Evolutionary conservation across 768 basidiomycete species (phyloP).

Genomic region (Sutorius australiensis): DNA sequence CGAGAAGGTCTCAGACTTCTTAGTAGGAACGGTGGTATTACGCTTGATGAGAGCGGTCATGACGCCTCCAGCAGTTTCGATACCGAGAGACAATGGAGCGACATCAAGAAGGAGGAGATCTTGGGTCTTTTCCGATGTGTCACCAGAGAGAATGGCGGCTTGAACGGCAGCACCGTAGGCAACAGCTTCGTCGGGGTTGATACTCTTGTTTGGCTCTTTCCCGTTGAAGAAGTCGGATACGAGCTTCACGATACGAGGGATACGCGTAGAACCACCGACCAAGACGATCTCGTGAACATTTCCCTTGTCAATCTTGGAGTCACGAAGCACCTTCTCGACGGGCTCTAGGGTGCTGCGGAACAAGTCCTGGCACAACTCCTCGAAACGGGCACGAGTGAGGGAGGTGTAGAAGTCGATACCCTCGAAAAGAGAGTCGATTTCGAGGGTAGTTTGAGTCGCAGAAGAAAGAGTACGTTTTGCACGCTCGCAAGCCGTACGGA

Average conservation of each 20-base stretch:
- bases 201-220: conserved; percentile 98
- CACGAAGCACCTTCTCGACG: conserved; percentile 96
- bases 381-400: conserved; percentile 96
- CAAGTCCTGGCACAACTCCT: conserved; percentile 91
- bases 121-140: conserved; percentile 97
- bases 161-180: conserved; percentile 99
- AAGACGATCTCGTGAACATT: conserved; percentile 96
- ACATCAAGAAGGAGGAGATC: conserved; percentile 96
- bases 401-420: conserved; percentile 99
- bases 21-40: conserved; percentile 97
- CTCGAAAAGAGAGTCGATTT: conserved; percentile 97
- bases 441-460: conserved; percentile 92
- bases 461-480: conserved; percentile 98
- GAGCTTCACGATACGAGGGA: conserved; percentile 95
- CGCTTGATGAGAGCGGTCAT: conserved; percentile 99
- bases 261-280: conserved; percentile 98
- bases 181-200: conserved; percentile 99
- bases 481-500: conserved; percentile 97
- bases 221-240: conserved; percentile 99
- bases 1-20: conserved; percentile 98
- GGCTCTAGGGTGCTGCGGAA: conserved; percentile 93
- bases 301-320: conserved; percentile 96
- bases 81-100: conserved; percentile 84
- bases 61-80: conserved; percentile 98
- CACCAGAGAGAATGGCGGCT: conserved; percentile 95